These are phyloP conservation scores for Xenoacremonium recifei DNA, from an alignment of 2,329 filamentous ascomycete genomes.

Conservation along the genomic window DNA sequence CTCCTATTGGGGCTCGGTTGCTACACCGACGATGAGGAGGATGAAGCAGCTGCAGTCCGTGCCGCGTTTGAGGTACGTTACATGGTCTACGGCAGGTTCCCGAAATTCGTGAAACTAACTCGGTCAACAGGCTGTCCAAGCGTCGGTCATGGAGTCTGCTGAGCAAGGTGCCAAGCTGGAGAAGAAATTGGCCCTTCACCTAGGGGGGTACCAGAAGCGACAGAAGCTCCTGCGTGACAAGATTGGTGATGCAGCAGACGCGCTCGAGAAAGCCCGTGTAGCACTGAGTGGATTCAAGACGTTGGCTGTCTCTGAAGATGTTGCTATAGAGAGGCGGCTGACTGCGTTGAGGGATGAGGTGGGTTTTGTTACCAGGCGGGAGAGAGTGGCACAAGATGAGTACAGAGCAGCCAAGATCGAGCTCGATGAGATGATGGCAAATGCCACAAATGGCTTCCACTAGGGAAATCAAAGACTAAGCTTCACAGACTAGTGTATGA, in stretches of 20 bases:
- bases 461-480: too few species aligned
- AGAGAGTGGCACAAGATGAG: conserved; percentile 86
- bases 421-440: conserved; percentile 57
- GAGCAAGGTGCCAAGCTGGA: conserved; percentile 84
- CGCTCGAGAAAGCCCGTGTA: conserved; percentile 69
- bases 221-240: conserved; percentile 79
- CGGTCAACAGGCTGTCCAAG: conserved; percentile 60
- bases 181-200: conserved; percentile 84
- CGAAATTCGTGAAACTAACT: too few species aligned
- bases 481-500: too few species aligned
- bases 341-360: conserved; percentile 81
- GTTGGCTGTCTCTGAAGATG: conserved; percentile 76
- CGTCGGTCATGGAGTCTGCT: conserved; percentile 70
- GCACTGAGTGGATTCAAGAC: conserved; percentile 74
- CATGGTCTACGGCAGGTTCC: too few species aligned
- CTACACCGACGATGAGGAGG: conserved; percentile 73
- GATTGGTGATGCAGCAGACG: conserved; percentile 70
- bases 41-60: conserved; percentile 61
- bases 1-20: conserved; percentile 77
- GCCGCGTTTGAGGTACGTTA: conserved; percentile 70
- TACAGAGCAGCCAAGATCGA: conserved; percentile 79
- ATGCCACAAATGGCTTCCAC: conserved; percentile 37
- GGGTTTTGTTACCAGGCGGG: conserved; percentile 72
- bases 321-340: conserved; percentile 69
- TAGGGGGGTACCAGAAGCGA: conserved; percentile 88